These are phyloP conservation scores for Suhomyces faveliae DNA, from an alignment of 805 yeast species.

Conservation along the genomic window DNA sequence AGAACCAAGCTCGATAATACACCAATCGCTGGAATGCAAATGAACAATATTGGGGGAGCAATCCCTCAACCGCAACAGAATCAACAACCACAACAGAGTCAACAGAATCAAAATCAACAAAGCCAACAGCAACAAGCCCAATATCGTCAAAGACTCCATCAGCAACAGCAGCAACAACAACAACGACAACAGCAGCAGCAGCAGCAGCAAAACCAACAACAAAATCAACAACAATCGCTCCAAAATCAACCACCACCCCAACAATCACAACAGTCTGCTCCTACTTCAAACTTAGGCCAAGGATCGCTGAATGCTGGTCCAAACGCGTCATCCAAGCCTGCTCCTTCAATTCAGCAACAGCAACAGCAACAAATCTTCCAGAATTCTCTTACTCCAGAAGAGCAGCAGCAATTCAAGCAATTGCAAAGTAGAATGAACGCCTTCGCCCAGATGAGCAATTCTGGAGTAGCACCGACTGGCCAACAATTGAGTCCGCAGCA, in stretches of 20 bases:
- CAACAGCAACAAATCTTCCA: constrained; percentile 49
- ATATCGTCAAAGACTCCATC: constrained; percentile 13
- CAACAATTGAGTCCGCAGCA: constrained; percentile 42
- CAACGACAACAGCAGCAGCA: not conserved
- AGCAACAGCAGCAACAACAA: constrained; percentile 5
- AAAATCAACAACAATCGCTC: not conserved
- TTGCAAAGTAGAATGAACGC: constrained; percentile 40
- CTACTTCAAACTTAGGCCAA: constrained; percentile 1
- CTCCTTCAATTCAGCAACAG: constrained; percentile 25
- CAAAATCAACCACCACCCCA: not conserved
- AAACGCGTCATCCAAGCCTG: not conserved
- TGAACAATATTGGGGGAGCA: constrained; percentile 1
- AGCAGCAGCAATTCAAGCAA: constrained; percentile 42
- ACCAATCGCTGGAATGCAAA: constrained; percentile 8
- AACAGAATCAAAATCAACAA: constrained; percentile 20
- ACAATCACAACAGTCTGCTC: constrained; percentile 3
- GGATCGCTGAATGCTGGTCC: not conserved
- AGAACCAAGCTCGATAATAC: not conserved
- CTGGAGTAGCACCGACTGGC: constrained; percentile 44
- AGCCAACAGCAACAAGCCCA: constrained; percentile 18
- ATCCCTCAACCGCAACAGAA: constrained; percentile 4
- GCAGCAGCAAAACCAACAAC: not conserved
- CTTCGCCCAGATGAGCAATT: constrained; percentile 41
- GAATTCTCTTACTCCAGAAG: constrained; percentile 38
- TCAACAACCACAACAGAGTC: constrained; percentile 6